A percentile compares a stretch with the other conserved stretches of the same genome.
phyloP scores from a whole-genome alignment of 192 early-diverging fungal species.

The Linnemannia hyalina region DNA sequence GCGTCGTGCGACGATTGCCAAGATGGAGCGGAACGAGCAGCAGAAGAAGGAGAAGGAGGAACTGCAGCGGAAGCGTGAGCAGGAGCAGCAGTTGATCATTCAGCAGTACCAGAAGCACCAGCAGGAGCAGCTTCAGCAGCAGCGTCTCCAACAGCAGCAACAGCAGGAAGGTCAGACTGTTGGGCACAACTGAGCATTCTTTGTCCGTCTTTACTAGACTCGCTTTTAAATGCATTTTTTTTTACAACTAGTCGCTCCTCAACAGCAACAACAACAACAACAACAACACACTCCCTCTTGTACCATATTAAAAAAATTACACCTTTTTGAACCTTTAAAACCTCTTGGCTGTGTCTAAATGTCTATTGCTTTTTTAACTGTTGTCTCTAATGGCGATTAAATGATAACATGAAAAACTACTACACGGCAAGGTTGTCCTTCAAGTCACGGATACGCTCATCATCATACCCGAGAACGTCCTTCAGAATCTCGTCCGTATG shows the following conservation, averaged over 20 bases:
- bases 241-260: not conserved
- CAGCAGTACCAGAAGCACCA: constrained; percentile 1
- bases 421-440: constrained; percentile 57
- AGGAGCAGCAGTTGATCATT: constrained; percentile 9
- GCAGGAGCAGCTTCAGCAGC: not conserved
- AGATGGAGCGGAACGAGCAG: constrained; percentile 48
- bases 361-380: not conserved
- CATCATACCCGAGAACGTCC: constrained; percentile 73
- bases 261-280: not conserved
- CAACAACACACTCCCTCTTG: not conserved
- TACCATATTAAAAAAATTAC: not conserved
- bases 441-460: constrained; percentile 65
- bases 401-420: not conserved
- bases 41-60: constrained; percentile 36
- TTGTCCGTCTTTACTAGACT: not conserved
- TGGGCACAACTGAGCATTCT: not conserved
- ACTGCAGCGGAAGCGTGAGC: constrained; percentile 16
- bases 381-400: not conserved
- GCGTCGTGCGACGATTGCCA: constrained; percentile 51
- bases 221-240: not conserved
- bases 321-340: not conserved
- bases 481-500: constrained; percentile 87
- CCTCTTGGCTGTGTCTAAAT: no score
- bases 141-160: not conserved
- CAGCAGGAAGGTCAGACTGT: not conserved